phyloP scores from a whole-genome alignment of 768 basidiomycete genomes.

The Leccinum disarticulatum region DNA sequence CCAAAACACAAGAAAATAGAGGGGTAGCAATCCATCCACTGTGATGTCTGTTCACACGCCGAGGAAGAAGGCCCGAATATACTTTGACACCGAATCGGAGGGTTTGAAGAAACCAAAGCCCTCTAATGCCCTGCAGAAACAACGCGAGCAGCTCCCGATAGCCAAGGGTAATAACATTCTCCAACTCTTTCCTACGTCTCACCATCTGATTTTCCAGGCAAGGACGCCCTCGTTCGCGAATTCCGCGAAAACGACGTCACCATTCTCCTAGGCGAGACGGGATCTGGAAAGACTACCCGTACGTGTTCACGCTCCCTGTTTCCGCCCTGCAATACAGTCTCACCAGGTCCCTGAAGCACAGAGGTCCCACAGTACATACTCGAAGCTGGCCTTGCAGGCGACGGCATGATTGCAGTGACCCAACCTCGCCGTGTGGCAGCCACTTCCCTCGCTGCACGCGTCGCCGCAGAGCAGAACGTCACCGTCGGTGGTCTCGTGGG shows the following conservation, averaged over 20 bases:
- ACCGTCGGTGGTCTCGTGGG: slow-evolving; percentile 79
- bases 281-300: slow-evolving; percentile 99
- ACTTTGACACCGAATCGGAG: slow-evolving; percentile 13
- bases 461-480: slow-evolving; percentile 78
- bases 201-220: slow-evolving; percentile 45
- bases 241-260: slow-evolving; percentile 79
- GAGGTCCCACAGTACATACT: slow-evolving; percentile 96
- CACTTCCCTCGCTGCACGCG: slow-evolving; percentile 88
- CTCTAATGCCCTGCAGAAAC: slow-evolving; percentile 49
- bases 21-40: neutral
- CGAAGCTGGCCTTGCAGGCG: slow-evolving; percentile 71
- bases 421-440: slow-evolving; percentile 96
- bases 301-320: slow-evolving; percentile 36
- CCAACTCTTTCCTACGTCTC: neutral
- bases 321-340: slow-evolving; percentile 13
- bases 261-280: slow-evolving; percentile 93
- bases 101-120: slow-evolving; percentile 10
- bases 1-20: neutral
- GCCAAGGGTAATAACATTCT: slow-evolving; percentile 52
- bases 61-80: slow-evolving; percentile 27
- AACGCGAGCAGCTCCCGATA: slow-evolving; percentile 74
- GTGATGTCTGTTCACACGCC: slow-evolving; percentile 23
- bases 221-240: slow-evolving; percentile 70
- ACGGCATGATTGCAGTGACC: slow-evolving; percentile 84
- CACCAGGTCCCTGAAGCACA: slow-evolving; percentile 40